A percentile compares a stretch with the other conserved stretches of the same genome.
Conservation (phyloP, 208 protist genomes). For the Leishmania mexicana region DNA sequence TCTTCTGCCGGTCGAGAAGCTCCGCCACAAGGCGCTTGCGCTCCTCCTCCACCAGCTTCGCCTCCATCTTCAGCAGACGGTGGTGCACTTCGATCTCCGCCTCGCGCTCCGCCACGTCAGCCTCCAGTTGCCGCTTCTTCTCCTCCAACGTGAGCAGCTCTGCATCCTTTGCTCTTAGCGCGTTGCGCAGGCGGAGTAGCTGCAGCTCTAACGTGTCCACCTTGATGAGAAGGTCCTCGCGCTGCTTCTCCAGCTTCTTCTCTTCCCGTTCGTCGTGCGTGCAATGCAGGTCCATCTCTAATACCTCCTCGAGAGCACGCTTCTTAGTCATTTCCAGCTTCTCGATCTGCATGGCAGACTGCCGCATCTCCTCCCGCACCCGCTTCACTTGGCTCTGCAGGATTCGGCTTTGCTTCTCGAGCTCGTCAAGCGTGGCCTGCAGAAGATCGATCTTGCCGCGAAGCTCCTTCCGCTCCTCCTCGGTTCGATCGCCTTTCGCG, state of each 20-base stretch:
- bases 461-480: constrained; percentile 90
- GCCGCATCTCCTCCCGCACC: constrained; percentile 82
- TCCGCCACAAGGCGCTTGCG: constrained; percentile 65
- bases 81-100: constrained; percentile 89
- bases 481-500: constrained; percentile 88
- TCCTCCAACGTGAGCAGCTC: constrained; percentile 79
- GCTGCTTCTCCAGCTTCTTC: constrained; percentile 49
- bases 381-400: constrained; percentile 92
- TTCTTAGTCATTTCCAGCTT: constrained; percentile 57
- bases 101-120: constrained; percentile 69
- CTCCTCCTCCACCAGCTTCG: constrained; percentile 87
- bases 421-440: constrained; percentile 80
- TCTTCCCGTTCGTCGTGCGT: constrained; percentile 67
- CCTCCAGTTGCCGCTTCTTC: constrained; percentile 71
- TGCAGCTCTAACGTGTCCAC: constrained; percentile 89
- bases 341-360: constrained; percentile 58
- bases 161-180: constrained; percentile 48
- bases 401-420: constrained; percentile 73
- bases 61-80: constrained; percentile 74
- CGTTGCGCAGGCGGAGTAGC: constrained; percentile 69
- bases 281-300: constrained; percentile 86
- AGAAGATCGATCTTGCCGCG: constrained; percentile 88
- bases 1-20: constrained; percentile 67
- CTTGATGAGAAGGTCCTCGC: constrained; percentile 82
- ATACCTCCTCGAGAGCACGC: constrained; percentile 52